Percentiles rank a stretch among this genome's conserved stretches.
phyloP scores from a whole-genome alignment of 208 protist genomes.

The Trypanosoma melophagium region DNA sequence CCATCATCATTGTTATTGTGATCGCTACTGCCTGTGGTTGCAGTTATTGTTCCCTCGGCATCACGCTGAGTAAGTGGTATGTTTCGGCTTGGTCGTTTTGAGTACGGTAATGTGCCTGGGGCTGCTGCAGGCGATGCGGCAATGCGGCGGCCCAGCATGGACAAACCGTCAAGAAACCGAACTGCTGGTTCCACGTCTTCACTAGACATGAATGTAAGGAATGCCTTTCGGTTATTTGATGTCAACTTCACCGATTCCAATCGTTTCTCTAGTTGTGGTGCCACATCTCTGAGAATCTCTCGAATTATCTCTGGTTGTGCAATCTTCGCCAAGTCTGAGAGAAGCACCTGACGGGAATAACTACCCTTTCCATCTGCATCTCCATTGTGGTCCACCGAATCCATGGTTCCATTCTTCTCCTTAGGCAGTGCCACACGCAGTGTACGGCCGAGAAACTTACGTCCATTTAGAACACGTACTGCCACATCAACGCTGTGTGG shows the following conservation, averaged over 20 bases:
- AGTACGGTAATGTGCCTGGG: constrained; percentile 85
- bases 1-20: constrained; percentile 15
- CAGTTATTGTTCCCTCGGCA: background rate
- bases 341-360: constrained; percentile 82
- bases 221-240: constrained; percentile 88
- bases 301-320: constrained; percentile 86
- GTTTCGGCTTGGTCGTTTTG: constrained; percentile 28
- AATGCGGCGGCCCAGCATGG: constrained; percentile 78
- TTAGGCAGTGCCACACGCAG: constrained; percentile 89
- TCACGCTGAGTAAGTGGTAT: background rate
- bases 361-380: constrained; percentile 72
- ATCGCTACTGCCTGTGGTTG: background rate
- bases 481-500: constrained; percentile 84
- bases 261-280: constrained; percentile 83
- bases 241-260: constrained; percentile 91
- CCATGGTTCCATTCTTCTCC: constrained; percentile 49
- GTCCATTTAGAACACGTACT: constrained; percentile 82
- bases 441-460: constrained; percentile 86
- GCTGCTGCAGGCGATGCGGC: constrained; percentile 61
- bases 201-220: constrained; percentile 77
- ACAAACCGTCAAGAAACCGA: constrained; percentile 82
- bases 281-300: constrained; percentile 84
- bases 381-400: constrained; percentile 32
- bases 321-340: constrained; percentile 81
- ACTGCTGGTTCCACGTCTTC: constrained; percentile 72